phyloP scores from a whole-genome alignment of 2,329 filamentous ascomycete species.

The Aspergillus clavatus region DNA sequence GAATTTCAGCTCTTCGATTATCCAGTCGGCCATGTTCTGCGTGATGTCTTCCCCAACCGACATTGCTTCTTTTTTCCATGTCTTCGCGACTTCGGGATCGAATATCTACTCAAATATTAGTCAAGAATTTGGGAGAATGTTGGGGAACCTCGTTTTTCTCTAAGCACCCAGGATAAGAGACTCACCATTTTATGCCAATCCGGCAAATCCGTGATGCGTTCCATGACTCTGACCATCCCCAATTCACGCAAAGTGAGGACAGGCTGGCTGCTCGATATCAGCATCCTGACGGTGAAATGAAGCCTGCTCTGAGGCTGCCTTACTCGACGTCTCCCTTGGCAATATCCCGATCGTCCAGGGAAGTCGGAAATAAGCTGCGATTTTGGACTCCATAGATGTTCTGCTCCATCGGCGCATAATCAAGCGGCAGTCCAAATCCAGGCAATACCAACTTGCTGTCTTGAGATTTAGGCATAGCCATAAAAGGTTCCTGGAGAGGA shows the following conservation, averaged over 20 bases:
- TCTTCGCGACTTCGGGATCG: conserved; percentile 25
- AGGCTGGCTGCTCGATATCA: conserved; percentile 17
- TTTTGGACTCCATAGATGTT: conserved; percentile 27
- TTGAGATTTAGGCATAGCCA: conserved; percentile 3
- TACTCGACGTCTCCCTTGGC: conserved; percentile 27
- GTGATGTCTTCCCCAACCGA: conserved; percentile 26
- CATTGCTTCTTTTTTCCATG: conserved; percentile 30
- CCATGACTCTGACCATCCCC: conserved; percentile 37
- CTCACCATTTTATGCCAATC: conserved; percentile 38
- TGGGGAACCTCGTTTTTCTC: background rate
- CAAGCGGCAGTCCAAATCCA: conserved; percentile 30
- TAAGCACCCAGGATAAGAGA: background rate
- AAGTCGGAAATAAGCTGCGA: conserved; percentile 30
- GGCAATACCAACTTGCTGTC: conserved; percentile 25
- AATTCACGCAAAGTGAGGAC: conserved; percentile 34
- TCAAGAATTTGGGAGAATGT: too few species aligned
- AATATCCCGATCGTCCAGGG: conserved; percentile 30
- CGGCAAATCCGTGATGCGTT: conserved; percentile 38
- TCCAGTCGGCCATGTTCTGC: conserved; percentile 34
- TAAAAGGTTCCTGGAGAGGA: conserved; percentile 9
- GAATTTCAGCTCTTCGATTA: conserved; percentile 46
- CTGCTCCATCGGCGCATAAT: conserved; percentile 20
- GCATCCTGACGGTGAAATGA: background rate
- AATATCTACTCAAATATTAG: conserved; percentile 21
- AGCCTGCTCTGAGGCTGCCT: background rate